Conservation (phyloP, 164 flowering plant genomes). For the Tinospora cordifolia region DNA sequence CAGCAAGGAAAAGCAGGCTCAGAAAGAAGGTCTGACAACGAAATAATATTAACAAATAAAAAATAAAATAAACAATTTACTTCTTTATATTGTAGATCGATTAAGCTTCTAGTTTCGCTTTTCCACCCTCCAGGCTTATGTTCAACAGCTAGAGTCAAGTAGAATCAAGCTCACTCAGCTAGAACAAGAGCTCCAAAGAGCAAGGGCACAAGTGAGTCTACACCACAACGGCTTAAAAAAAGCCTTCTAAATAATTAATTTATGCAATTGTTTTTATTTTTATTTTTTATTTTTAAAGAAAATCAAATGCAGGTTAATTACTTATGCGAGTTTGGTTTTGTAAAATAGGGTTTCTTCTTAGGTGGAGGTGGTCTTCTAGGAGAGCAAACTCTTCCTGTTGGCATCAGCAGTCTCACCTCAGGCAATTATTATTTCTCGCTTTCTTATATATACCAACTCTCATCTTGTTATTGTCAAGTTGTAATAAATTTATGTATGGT, state of each 20-base stretch:
- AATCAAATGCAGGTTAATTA: too few species aligned
- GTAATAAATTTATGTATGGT: not conserved
- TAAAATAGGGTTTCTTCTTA: conserved; percentile 58
- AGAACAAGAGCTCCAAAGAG: conserved; percentile 92
- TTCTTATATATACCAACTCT: not conserved
- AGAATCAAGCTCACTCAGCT: conserved; percentile 86
- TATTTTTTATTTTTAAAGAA: too few species aligned
- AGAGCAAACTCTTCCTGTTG: conserved; percentile 58
- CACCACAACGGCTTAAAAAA: not conserved
- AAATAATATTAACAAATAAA: not conserved
- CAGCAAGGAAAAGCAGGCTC: conserved; percentile 98
- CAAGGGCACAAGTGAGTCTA: conserved; percentile 63
- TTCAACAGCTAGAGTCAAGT: conserved; percentile 92
- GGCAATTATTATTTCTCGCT: conserved; percentile 27
- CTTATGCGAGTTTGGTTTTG: not conserved
- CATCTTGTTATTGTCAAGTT: not conserved
- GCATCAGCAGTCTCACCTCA: conserved; percentile 45
- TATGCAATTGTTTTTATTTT: not conserved
- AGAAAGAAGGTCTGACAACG: conserved; percentile 65
- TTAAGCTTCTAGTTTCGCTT: not conserved
- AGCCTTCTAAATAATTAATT: not conserved
- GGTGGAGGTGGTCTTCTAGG: conserved; percentile 55
- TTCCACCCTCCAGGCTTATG: conserved; percentile 69
- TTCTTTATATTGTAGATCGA: not conserved
- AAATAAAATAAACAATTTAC: not conserved